These are phyloP conservation scores for Aleurites moluccanus DNA, from an alignment of 441 rosid species.

Conservation along the genomic window DNA sequence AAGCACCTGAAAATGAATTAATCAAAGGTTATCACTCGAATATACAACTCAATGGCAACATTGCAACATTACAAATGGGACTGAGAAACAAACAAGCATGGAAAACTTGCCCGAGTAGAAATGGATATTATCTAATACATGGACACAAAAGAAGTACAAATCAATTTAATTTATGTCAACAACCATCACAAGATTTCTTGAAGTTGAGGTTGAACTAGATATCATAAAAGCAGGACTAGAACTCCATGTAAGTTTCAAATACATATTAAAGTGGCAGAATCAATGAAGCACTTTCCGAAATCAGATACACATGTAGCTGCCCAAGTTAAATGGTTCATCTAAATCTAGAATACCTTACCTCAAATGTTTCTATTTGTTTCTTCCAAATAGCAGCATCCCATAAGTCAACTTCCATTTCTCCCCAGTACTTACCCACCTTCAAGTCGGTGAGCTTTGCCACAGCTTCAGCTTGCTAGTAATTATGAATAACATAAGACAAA, in stretches of 20 bases:
- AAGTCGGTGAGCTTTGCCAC: conserved; percentile 67
- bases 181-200: too few species aligned
- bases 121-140: neutral
- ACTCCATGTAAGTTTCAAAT: neutral
- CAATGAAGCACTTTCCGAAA: neutral
- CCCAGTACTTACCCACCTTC: conserved; percentile 73
- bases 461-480: conserved; percentile 61
- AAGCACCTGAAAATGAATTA: conserved; percentile 57
- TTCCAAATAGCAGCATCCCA: conserved; percentile 68
- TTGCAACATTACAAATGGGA: neutral
- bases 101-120: neutral
- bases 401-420: conserved; percentile 76
- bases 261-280: neutral
- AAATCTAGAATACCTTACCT: conserved; percentile 43
- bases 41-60: neutral
- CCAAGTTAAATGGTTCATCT: neutral
- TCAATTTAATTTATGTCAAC: too few species aligned
- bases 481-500: neutral
- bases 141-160: too few species aligned
- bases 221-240: too few species aligned
- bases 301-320: neutral
- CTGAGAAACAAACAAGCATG: neutral
- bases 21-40: neutral
- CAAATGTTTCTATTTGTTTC: conserved; percentile 49
- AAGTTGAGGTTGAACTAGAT: too few species aligned